Percentiles rank a stretch among this genome's conserved stretches.
Conservation (phyloP, 306 rosid species). For the Vigna nakashimae region DNA sequence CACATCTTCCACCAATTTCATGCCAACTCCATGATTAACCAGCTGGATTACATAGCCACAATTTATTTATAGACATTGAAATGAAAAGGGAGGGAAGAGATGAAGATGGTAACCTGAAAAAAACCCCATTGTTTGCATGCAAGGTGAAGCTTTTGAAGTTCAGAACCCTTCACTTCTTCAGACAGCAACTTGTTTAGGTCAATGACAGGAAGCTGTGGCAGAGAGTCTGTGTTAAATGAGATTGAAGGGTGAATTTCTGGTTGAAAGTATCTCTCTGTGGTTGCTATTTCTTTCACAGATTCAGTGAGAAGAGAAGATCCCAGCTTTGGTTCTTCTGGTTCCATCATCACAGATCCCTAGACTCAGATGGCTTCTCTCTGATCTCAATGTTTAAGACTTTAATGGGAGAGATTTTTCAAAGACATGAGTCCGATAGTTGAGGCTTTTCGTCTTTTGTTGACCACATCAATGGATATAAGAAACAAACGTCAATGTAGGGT, state of each 20-base stretch:
- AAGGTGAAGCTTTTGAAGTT: slow-evolving; percentile 44
- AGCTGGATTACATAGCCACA: not conserved
- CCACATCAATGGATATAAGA: not conserved
- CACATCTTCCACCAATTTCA: not conserved
- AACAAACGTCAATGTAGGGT: not conserved
- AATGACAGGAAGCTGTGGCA: slow-evolving; percentile 51
- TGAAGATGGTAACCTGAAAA: slow-evolving; percentile 47
- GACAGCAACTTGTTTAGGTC: slow-evolving; percentile 47
- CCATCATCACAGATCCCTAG: not conserved
- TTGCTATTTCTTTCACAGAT: slow-evolving; percentile 36
- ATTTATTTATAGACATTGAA: too few species aligned
- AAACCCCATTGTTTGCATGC: slow-evolving; percentile 65
- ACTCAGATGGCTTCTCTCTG: not conserved
- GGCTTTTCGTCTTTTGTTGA: not conserved
- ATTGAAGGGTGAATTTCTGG: slow-evolving; percentile 47
- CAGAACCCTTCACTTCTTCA: slow-evolving; percentile 28
- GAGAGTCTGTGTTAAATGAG: not conserved
- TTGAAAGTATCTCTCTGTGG: slow-evolving; percentile 33
- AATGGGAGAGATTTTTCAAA: not conserved
- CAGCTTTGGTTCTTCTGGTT: not conserved
- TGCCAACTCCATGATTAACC: slow-evolving; percentile 8
- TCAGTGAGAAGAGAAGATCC: not conserved
- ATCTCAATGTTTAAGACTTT: not conserved
- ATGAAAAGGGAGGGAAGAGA: too few species aligned
- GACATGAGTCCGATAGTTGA: not conserved